Conservation (phyloP, 208 protist genomes). For the Porcisia hertigi region DNA sequence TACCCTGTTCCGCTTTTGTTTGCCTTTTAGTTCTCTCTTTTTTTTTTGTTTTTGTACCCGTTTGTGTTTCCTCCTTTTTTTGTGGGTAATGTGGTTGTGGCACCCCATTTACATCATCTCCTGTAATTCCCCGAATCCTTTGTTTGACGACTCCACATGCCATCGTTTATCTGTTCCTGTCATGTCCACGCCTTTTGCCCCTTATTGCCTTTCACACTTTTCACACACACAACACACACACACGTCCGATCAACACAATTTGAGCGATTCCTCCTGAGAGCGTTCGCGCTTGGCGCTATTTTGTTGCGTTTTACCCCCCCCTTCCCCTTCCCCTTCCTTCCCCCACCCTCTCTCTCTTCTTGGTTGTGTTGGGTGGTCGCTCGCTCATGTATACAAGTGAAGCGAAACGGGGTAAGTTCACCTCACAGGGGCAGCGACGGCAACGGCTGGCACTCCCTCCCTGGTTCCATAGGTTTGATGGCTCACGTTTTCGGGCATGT, state of each 20-base stretch:
- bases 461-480: too few relatives aligned
- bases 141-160: too few relatives aligned
- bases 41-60: slow-evolving; percentile 13
- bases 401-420: background rate
- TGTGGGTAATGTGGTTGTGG: background rate
- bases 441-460: background rate
- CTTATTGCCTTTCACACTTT: background rate
- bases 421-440: background rate
- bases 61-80: background rate
- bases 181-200: too few relatives aligned
- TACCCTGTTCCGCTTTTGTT: background rate
- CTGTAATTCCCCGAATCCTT: too few relatives aligned
- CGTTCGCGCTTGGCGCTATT: too few relatives aligned
- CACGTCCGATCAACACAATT: background rate
- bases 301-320: slow-evolving; percentile 2
- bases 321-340: background rate
- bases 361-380: background rate
- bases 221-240: background rate
- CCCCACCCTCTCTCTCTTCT: background rate
- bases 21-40: background rate
- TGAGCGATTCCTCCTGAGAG: too few relatives aligned
- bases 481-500: background rate
- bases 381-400: background rate
- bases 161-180: too few relatives aligned
- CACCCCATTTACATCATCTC: background rate